Conservation (phyloP, 495 filamentous ascomycete species). For the Coniosporium apollinis region DNA sequence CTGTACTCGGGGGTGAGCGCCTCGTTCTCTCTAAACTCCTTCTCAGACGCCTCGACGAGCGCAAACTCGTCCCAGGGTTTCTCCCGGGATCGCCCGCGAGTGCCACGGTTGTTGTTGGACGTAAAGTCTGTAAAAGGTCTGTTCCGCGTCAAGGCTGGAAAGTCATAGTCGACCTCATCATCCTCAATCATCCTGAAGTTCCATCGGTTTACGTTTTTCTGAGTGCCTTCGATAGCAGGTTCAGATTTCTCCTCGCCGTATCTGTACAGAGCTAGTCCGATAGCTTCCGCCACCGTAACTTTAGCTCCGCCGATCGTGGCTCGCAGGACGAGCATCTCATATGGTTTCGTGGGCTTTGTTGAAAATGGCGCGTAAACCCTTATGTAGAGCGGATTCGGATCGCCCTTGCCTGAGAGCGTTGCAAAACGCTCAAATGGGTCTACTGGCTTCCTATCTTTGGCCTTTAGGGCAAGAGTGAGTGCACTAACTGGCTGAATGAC, state of each 20-base stretch:
- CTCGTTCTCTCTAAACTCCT: slow-evolving; percentile 65
- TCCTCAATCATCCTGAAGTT: slow-evolving; percentile 87
- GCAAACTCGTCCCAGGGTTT: slow-evolving; percentile 91
- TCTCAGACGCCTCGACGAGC: slow-evolving; percentile 61
- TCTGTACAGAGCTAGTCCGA: slow-evolving; percentile 74
- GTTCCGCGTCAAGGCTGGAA: slow-evolving; percentile 67
- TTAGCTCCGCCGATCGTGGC: slow-evolving; percentile 57
- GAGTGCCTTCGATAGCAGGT: slow-evolving; percentile 48
- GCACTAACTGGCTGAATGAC: slow-evolving; percentile 64
- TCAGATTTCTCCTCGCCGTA: slow-evolving; percentile 69
- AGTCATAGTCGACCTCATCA: slow-evolving; percentile 90
- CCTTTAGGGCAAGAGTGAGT: slow-evolving; percentile 52
- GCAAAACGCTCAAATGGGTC: slow-evolving; percentile 78
- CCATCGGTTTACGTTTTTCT: slow-evolving; percentile 82
- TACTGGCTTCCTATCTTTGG: slow-evolving; percentile 59
- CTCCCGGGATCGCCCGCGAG: slow-evolving; percentile 54
- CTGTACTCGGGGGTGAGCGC: slow-evolving; percentile 53
- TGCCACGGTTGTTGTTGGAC: slow-evolving; percentile 68
- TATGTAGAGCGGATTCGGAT: slow-evolving; percentile 63
- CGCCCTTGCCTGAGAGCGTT: slow-evolving; percentile 70
- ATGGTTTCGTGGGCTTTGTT: slow-evolving; percentile 45
- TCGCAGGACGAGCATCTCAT: slow-evolving; percentile 62
- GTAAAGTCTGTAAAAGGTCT: slow-evolving; percentile 72
- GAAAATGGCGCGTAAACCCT: slow-evolving; percentile 82
- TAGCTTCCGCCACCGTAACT: slow-evolving; percentile 76